Percentiles rank a stretch among this genome's conserved stretches.
Conservation (phyloP, 1,284 basidiomycete species). For the Cutaneotrichosporon dermatis region DNA sequence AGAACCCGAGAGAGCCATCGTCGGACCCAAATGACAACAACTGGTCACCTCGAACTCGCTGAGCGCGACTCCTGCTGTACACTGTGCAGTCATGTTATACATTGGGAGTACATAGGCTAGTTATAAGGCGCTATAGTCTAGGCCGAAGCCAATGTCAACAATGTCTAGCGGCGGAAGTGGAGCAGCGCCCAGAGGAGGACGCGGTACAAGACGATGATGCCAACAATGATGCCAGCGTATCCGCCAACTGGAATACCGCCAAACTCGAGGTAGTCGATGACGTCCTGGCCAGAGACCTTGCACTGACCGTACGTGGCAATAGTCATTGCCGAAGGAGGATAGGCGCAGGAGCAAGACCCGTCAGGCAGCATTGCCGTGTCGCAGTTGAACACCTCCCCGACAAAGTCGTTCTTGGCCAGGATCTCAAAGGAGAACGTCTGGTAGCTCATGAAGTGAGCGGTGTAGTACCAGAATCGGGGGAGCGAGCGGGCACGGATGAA, state of each 20-base stretch:
- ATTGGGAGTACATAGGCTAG: no score
- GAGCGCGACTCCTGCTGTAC: no score
- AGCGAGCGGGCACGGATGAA: conserved; percentile 16
- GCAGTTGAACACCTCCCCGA: conserved; percentile 54
- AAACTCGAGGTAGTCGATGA: conserved; percentile 32
- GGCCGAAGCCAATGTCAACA: neutral
- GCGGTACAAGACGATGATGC: conserved; percentile 42
- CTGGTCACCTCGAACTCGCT: no score
- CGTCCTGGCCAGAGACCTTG: conserved; percentile 35
- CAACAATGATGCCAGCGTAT: conserved; percentile 41
- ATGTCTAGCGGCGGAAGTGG: neutral
- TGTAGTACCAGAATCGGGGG: conserved; percentile 19
- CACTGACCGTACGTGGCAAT: conserved; percentile 51
- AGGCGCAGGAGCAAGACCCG: conserved; percentile 13
- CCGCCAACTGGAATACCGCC: conserved; percentile 22
- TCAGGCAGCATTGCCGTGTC: conserved; percentile 11
- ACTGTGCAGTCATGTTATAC: no score
- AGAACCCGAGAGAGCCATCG: no score
- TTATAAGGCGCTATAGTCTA: no score
- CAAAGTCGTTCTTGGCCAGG: conserved; percentile 55
- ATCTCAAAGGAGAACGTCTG: conserved; percentile 52
- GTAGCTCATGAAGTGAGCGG: conserved; percentile 42
- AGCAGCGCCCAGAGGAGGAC: conserved; percentile 33
- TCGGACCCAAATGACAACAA: no score
- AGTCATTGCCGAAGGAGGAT: conserved; percentile 25